A percentile compares a stretch with the other conserved stretches of the same genome.
Conservation (phyloP, 345 rosid genomes). For the Litchi chinensis region DNA sequence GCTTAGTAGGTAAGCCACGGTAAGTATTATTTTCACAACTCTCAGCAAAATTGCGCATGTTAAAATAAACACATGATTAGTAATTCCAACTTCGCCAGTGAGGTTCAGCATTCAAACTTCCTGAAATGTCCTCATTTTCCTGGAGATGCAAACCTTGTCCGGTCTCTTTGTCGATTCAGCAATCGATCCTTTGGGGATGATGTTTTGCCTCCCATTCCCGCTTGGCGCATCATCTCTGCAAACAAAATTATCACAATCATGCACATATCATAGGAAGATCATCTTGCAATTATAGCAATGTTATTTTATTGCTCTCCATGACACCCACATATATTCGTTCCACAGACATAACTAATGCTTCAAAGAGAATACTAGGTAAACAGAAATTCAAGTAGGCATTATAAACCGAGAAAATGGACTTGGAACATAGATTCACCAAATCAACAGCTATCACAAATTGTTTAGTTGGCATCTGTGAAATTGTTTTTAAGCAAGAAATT, state of each 20-base stretch:
- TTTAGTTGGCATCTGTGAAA: background rate
- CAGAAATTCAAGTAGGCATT: too few species aligned
- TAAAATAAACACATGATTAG: conserved; percentile 6
- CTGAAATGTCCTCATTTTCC: conserved; percentile 46
- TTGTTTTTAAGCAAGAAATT: conserved; percentile 21
- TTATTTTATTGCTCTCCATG: background rate
- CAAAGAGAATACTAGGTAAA: too few species aligned
- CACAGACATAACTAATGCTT: too few species aligned
- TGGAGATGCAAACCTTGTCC: conserved; percentile 97
- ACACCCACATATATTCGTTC: background rate
- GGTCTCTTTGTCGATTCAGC: conserved; percentile 68
- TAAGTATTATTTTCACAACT: background rate
- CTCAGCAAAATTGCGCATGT: conserved; percentile 15
- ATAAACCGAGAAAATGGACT: background rate
- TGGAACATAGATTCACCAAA: background rate
- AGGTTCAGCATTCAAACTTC: background rate
- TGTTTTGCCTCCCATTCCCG: conserved; percentile 62
- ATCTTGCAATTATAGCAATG: too few species aligned
- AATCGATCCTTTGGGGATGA: conserved; percentile 82
- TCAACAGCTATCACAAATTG: background rate
- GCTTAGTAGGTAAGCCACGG: background rate
- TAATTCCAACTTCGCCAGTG: background rate
- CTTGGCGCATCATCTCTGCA: conserved; percentile 91
- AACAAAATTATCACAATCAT: conserved; percentile 24
- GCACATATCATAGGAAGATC: background rate